Evolutionary conservation across 2,329 filamentous ascomycete genomes (phyloP), one percentile per base, ranked within the genome.

Genomic region (Tolypocladium album): DNA sequence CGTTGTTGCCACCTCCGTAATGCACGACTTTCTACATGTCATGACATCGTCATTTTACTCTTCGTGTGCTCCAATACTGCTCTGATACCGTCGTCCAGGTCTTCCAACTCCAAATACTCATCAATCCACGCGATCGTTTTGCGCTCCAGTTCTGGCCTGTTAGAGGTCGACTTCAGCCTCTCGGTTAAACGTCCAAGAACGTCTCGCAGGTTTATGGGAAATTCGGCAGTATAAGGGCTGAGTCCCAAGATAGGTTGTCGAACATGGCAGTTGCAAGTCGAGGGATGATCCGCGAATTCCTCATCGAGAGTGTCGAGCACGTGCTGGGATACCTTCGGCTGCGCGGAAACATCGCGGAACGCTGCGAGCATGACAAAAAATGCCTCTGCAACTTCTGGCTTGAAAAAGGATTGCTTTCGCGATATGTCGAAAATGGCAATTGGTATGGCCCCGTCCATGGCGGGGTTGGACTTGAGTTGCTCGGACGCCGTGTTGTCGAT

Each of bases 361-460:
- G 80, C 77, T 2, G 84, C 79, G 64, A 96, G 88, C 75, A 95
- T 82, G 67, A 88, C 78, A 73, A 94, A 97, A 74, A 97, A 96
- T 27, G 82, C 76, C 67, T 88, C 86, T 3, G 86, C 90, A 8
- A 91, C 80, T 1, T 78, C 76, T 1, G 85, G 74, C 61, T 82
- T 83, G 70, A 87, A 85, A 64, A 89, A 86, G 58, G 88, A 83
- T 67, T 96, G 87, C 71, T 88, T 90, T 76, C 86, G 86, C 7
- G 92, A 88, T 27, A 90, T 85, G 68, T 96, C 91, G 69, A 96
- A 97, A 56, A 99, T 90, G 45, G 93, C 92, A 60, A 92, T 83
- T 2, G 94, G 92, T 65, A 99, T 96, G 20, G 91, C 94, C n/a
- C 94, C 94, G 62, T 89, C 90, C 64, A 97, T 80, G 12, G 91